Conservation (phyloP, 805 yeast species). For the Saccharomycopsis sp. region DNA sequence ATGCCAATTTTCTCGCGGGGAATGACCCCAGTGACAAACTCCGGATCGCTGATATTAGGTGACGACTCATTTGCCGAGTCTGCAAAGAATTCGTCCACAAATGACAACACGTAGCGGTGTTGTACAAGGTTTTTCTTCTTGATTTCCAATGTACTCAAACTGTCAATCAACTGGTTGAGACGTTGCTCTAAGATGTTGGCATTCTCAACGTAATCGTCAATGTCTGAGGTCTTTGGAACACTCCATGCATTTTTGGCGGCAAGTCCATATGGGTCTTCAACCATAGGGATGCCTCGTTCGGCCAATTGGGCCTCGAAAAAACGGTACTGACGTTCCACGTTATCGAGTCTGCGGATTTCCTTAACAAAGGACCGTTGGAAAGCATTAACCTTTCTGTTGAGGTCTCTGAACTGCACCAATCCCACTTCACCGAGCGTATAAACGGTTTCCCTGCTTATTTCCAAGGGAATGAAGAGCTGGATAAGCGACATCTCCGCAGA, state of each 20-base stretch:
- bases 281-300: slow-evolving; percentile 22
- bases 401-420: slow-evolving; percentile 39
- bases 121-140: slow-evolving; percentile 58
- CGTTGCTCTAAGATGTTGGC: slow-evolving; percentile 51
- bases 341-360: slow-evolving; percentile 36
- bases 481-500: slow-evolving; percentile 45
- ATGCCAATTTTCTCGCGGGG: slow-evolving; percentile 50
- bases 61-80: slow-evolving; percentile 22
- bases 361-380: slow-evolving; percentile 41
- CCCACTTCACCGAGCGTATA: slow-evolving; percentile 39
- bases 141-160: slow-evolving; percentile 39
- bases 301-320: slow-evolving; percentile 28
- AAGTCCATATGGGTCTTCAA: slow-evolving; percentile 27
- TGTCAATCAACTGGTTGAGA: slow-evolving; percentile 41
- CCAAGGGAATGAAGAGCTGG: slow-evolving; percentile 42
- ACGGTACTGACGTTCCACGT: slow-evolving; percentile 28
- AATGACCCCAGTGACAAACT: slow-evolving; percentile 61
- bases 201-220: slow-evolving; percentile 46
- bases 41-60: slow-evolving; percentile 22
- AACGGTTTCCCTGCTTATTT: slow-evolving; percentile 38
- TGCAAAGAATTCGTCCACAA: slow-evolving; percentile 44
- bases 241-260: slow-evolving; percentile 25
- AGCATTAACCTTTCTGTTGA: slow-evolving; percentile 36
- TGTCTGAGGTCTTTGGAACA: slow-evolving; percentile 33
- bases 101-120: slow-evolving; percentile 45